Evolutionary conservation across 2,329 filamentous ascomycete genomes (phyloP).

Genomic region (Colletotrichum endophyticum): DNA sequence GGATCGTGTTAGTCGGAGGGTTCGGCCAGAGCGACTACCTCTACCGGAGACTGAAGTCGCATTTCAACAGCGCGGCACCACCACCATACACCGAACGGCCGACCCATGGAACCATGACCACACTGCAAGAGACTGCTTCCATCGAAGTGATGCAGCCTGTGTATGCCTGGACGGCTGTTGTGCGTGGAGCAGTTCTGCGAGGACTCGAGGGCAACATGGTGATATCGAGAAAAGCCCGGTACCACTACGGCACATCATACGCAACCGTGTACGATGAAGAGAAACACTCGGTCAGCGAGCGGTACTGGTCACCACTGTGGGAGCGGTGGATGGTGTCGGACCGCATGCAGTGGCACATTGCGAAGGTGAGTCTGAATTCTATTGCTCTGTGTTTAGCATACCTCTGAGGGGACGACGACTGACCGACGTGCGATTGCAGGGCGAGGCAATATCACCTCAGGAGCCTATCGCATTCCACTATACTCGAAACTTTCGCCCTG

Average conservation of each 20-base stretch:
- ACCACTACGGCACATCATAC: conserved; percentile 82
- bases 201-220: conserved; percentile 83
- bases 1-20: conserved; percentile 82
- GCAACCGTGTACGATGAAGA: conserved; percentile 80
- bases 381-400: not conserved
- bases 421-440: conserved; percentile 45
- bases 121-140: conserved; percentile 55
- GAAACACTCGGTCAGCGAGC: conserved; percentile 73
- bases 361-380: conserved; percentile 60
- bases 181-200: conserved; percentile 76
- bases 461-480: conserved; percentile 83
- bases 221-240: conserved; percentile 73
- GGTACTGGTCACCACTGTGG: conserved; percentile 82
- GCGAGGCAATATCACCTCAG: conserved; percentile 75
- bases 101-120: conserved; percentile 62
- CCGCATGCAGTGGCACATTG: conserved; percentile 86
- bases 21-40: conserved; percentile 83
- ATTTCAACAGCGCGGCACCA: conserved; percentile 66
- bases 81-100: conserved; percentile 73
- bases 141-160: conserved; percentile 84
- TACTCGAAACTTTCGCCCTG: conserved; percentile 81
- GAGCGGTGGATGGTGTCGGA: conserved; percentile 85
- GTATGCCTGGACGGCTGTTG: conserved; percentile 83
- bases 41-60: conserved; percentile 71
- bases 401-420: not conserved